Conservation (phyloP, 169 alveolate genomes). For the Plasmodium coatneyi region DNA sequence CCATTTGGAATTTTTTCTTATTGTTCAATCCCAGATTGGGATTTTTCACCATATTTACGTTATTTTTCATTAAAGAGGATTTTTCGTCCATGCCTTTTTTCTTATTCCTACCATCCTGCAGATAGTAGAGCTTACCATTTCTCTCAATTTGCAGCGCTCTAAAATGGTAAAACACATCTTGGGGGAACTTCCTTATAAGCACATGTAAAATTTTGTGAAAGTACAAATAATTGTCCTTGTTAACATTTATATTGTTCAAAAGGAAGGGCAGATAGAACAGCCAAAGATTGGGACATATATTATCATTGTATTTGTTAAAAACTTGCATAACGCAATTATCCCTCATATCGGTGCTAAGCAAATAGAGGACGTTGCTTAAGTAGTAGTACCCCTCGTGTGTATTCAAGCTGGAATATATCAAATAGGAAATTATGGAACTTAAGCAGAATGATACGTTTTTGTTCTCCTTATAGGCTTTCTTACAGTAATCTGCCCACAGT, state of each 20-base stretch:
- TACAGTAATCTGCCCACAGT: constrained; percentile 61
- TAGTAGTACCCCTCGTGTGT: constrained; percentile 32
- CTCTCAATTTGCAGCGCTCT: constrained; percentile 43
- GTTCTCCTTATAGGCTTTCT: constrained; percentile 38
- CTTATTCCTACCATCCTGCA: constrained; percentile 12
- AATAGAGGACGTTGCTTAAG: constrained; percentile 53
- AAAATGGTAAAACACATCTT: constrained; percentile 61
- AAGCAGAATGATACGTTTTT: constrained; percentile 27
- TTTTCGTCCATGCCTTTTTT: constrained; percentile 1
- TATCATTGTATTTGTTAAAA: constrained; percentile 63
- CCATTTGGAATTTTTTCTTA: background rate
- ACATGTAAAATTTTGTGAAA: constrained; percentile 67
- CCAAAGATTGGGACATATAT: constrained; percentile 56
- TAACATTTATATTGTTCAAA: constrained; percentile 44
- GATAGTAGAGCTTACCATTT: constrained; percentile 13
- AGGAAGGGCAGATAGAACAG: constrained; percentile 61
- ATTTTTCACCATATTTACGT: background rate
- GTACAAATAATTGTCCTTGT: constrained; percentile 28
- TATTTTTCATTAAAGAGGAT: background rate
- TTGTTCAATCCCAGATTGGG: background rate
- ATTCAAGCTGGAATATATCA: constrained; percentile 59
- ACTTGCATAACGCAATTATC: constrained; percentile 42
- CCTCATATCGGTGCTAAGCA: constrained; percentile 25
- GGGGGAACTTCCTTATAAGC: constrained; percentile 54
- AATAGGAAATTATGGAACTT: constrained; percentile 64